phyloP scores from a whole-genome alignment of 306 rosid species.

The Fagus sylvatica region DNA sequence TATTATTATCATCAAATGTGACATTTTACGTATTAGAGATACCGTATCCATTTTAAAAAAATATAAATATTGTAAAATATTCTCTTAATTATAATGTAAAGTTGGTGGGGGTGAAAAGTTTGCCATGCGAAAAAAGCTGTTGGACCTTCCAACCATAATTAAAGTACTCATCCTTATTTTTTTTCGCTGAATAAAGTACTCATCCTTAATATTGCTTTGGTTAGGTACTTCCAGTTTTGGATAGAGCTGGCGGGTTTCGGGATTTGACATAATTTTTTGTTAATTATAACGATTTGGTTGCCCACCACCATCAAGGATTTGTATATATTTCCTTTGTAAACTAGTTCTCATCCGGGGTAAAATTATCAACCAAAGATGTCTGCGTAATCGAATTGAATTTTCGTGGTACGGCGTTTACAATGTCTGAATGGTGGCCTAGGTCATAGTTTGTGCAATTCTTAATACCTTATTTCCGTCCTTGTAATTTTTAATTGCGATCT shows the following conservation, averaged over 20 bases:
- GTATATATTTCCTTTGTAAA: neutral
- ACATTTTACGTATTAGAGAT: no score
- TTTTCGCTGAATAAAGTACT: no score
- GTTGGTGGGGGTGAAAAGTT: constrained; percentile 2
- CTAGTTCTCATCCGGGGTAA: neutral
- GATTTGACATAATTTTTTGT: neutral
- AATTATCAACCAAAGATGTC: neutral
- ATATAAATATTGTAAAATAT: no score
- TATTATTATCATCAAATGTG: no score
- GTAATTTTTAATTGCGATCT: no score
- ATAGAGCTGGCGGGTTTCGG: neutral
- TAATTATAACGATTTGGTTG: constrained; percentile 5
- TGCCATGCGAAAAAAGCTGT: constrained; percentile 17
- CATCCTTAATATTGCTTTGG: no score
- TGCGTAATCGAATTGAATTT: no score
- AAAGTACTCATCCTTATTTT: neutral
- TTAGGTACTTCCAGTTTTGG: neutral
- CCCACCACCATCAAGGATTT: neutral
- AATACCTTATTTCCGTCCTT: no score
- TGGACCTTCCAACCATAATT: constrained; percentile 1
- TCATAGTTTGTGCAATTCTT: no score
- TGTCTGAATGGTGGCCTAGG: no score
- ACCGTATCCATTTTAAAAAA: no score
- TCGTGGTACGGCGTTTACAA: no score
- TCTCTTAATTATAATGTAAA: neutral